Base-by-base conservation (phyloP, 495 filamentous ascomycete genomes). In the Talaromyces thailandensis region DNA sequence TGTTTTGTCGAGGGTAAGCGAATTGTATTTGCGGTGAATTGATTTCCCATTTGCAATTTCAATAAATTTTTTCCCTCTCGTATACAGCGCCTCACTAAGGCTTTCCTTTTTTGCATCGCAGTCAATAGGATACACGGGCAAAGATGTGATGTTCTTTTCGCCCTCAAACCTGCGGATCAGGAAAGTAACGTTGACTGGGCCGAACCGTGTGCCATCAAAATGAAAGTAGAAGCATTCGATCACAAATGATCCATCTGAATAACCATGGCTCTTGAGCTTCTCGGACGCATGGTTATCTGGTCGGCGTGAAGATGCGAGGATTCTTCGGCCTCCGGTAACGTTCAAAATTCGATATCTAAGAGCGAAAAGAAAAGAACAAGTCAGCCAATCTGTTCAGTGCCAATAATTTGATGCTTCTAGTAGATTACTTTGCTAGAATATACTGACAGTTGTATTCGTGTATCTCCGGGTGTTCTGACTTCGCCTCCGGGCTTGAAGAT, bases 121-220 rank as follows among this genome's bases (percentile, higher is more conserved):
- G 1, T 68, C 64, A 0, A 77, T 62, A 0, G 76, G 77, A 65
- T 70, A 79, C 9, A 80, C 50, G 2, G 63, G 60, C 3, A 80
- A 66, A 14, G 71, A 70, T 1, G 67, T 66, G 8, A 79, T 62
- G 6, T 59, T 63, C 51, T 66, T 72, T 35, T 74, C 67, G 4
- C 73, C 75, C 9, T 79, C 75, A 64, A 70, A 80, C 1, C 57
- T 58, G 11, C 59, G 25, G 56, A 79, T 60, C 7, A 32, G 45
- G 52, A 79, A 64, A 0, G 16, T 58, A 26, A 60, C 51, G n/a
- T 60, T 52, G 3, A 78, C 72, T 0, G 78, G 74, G 1, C 77
- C 78, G 1, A 78, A 64, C 6, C 66, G 52, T 48, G 67, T 67
- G 0, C 77, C 77, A 61, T 80, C 73, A 63, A 74, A 80, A 64